Evolutionary conservation across 202 grass and related monocot genomes (phyloP), one percentile per base, ranked within the genome.

Genomic region (Panicum virgatum): DNA sequence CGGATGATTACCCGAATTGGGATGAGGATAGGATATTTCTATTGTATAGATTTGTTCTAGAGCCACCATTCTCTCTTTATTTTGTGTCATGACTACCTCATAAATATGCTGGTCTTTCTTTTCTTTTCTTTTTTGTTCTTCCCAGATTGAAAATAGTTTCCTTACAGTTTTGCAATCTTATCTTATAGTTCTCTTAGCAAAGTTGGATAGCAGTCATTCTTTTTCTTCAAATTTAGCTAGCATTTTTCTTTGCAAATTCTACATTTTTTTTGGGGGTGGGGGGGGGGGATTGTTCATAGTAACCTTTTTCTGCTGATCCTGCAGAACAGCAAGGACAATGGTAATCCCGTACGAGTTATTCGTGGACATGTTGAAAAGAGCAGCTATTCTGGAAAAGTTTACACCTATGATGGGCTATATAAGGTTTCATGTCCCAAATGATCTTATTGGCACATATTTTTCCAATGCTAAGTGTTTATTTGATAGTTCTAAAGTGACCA

Each of bases 341-440:
- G 81, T 51, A 64, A 73, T 9, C 84, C 83, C 50, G 73, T 90
- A 77, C 66, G 93, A 48, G 89, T 95, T 73, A 45, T 95, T 59
- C 82, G 90, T 72, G 89, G 87, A 32, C 93, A 95, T 81, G 54
- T 18, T 70, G 80, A 84, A 46, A 54, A 81, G 76, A 75, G 53
- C 65, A 95, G 85, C 53, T 95, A 95, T 72, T 80, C 73, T 67
- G 85, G 83, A 73, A 95, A 85, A 75, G 87, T 88, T 52, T 95
- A 95, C 78, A 90, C 93, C 23, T 95, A 92, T 82, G 89, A 92
- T 51, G 93, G 93, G 18, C 59, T 95, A 38, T 92, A 95, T 64
- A 92, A 90, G 93, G 93, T 96, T 86, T 77, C 18, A 48, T 66
- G 18, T 76, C 12, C 53, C 42, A 79, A 76, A 37, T 44, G 19